Base-by-base conservation (phyloP, 73 alveolate species). In the Breviolum minutum region DNA sequence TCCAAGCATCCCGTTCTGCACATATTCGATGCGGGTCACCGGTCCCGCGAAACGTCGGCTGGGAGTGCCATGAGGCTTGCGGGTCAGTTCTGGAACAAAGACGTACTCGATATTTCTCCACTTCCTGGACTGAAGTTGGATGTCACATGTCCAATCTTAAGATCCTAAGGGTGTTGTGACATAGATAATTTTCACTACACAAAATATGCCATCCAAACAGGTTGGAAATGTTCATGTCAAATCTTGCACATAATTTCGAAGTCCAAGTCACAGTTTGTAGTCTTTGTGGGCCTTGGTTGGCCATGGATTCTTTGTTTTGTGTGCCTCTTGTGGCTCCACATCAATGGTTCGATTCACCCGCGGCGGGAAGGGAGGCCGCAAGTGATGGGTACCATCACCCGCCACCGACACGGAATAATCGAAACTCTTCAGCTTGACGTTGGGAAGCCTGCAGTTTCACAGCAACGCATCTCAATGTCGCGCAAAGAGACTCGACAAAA, bases 251-350 rank as follows among this genome's bases (percentile, higher is more conserved):
- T 17, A 2, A 68, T 22, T 22, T 22, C 8, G 54, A 40, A 0
- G 32, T 27, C 94, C 80, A 24, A 61, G 84, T 64, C 62, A 54
- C 91, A 92, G 81, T 73, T 92, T 92, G 90, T 92, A 92, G 66
- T 92, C 98, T 80, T 92, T 92, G 98, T 92, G 98, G 40, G n/a
- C 98, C 63, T 27, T 76, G 30, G 98, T 92, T 24, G 98, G 98
- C 98, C 98, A 92, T 7, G 98, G 98, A 61, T 92, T 92, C 98
- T 92, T 73, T 40, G 74, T 77, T 68, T 84, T 84, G 48, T n/a
- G 30, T 27, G 80, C 94, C 74, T 63, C 97, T 63, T 66, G 91
- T n/a, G 79, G 79, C 84, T 62, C 40, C 80, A n/a, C 32, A 17
- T 73, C 91, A 29, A 92, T 66, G 66, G 98, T 92, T 63, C 98